Base-by-base conservation (phyloP, 2,329 filamentous ascomycete species). In the Xylaria sp. region DNA sequence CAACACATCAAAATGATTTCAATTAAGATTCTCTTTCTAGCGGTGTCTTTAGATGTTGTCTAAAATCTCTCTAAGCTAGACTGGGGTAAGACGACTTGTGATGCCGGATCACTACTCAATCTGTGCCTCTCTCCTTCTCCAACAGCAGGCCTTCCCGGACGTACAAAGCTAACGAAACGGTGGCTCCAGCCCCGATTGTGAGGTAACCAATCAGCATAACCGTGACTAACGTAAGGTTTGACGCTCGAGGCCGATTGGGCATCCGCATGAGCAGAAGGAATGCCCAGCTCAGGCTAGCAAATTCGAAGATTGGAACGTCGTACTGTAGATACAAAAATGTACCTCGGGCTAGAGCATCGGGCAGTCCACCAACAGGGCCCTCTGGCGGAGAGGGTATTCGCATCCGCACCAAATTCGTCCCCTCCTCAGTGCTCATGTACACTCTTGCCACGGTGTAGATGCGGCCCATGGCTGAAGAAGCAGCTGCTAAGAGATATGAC, bases 261-360 rank as follows among this genome's bases (percentile, higher is more conserved):
- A 54, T 43, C 38, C 50, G 55, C 50, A 49, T 55, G 37, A 70
- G 58, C 49, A 70, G 46, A 4, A 66, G n/a, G 46, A 64, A 71
- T 5, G 64, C 69, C 71, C 71, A 73, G 14, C 57, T 63, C 8
- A 71, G 25, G 43, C 69, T 69, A 43, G 71, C 65, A 14, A 69
- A 19, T 17, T 65, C 58, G 38, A 72, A 71, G 57, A 72, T 72
- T 37, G 70, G 66, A 6, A 69, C 31, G 59, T 73, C 71, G 46
- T 69, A 71, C 61, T 73, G 71, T 12, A 73, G 67, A 42, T 69
- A 73, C 12, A 73, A 61, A 59, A 70, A 72, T 15, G 71, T 62
- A 2, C 71, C 67, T 3, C 62, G 57, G 1, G 63, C 64, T 15
- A 71, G 53, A n/a, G 60, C 43, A 46, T 69, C 60, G 12, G 61